phyloP scores from a whole-genome alignment of 129 eudicot genomes.

The Arctium minus region DNA sequence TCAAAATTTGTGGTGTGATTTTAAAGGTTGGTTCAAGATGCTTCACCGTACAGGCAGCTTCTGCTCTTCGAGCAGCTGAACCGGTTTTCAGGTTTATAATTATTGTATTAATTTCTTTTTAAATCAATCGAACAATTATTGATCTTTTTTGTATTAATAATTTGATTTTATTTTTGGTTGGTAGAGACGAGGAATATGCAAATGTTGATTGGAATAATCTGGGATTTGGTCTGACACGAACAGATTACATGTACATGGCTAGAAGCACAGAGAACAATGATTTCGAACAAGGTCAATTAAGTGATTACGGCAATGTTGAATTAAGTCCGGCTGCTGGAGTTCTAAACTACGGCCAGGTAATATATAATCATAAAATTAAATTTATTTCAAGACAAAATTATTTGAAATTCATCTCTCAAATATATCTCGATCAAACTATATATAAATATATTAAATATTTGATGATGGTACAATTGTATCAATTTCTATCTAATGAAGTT shows the following conservation, averaged over 20 bases:
- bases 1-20: background rate
- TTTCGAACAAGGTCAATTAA: constrained; percentile 52
- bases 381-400: too few species aligned
- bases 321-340: constrained; percentile 91
- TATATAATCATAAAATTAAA: background rate
- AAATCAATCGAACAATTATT: background rate
- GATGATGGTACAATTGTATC: too few species aligned
- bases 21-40: constrained; percentile 24
- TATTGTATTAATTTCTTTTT: background rate
- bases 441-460: too few species aligned
- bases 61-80: constrained; percentile 26
- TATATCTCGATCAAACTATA: too few species aligned
- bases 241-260: constrained; percentile 79
- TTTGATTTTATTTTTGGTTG: background rate
- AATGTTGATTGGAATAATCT: constrained; percentile 78
- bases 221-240: constrained; percentile 64
- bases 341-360: constrained; percentile 89
- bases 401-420: too few species aligned
- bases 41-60: constrained; percentile 23
- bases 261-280: constrained; percentile 39
- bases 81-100: constrained; percentile 13
- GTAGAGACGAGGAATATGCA: constrained; percentile 40
- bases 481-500: background rate
- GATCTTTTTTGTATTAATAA: too few species aligned
- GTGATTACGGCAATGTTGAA: constrained; percentile 57